Evolutionary conservation across 1,284 basidiomycete genomes (phyloP).

Genomic region (Golubevia pallescens): DNA sequence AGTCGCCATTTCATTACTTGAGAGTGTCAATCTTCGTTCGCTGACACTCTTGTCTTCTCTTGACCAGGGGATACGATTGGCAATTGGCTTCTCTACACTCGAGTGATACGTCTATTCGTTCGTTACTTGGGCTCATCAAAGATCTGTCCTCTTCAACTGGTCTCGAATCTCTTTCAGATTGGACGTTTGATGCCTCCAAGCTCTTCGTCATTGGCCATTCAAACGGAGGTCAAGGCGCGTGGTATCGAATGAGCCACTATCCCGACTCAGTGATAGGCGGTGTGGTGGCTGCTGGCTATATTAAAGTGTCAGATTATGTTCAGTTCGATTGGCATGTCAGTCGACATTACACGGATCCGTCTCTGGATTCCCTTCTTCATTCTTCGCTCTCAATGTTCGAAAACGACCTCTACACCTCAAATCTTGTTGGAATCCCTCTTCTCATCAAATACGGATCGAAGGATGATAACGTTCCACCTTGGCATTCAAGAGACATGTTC

Average conservation of each 20-base stretch:
- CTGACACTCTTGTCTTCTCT: slow-evolving; percentile 7
- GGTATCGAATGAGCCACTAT: slow-evolving; percentile 77
- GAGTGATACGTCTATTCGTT: slow-evolving; percentile 71
- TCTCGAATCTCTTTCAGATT: background rate
- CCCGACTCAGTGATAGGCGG: slow-evolving; percentile 76
- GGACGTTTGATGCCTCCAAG: slow-evolving; percentile 32
- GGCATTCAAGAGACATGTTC: slow-evolving; percentile 76
- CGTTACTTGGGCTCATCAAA: slow-evolving; percentile 57
- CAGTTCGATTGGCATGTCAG: slow-evolving; percentile 71
- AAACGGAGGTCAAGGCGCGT: slow-evolving; percentile 88
- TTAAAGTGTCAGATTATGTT: slow-evolving; percentile 84
- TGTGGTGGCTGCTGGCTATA: slow-evolving; percentile 70
- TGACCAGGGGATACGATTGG: slow-evolving; percentile 79
- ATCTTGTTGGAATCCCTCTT: slow-evolving; percentile 72
- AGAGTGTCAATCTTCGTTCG: background rate
- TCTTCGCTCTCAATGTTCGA: slow-evolving; percentile 79
- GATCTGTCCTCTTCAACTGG: background rate
- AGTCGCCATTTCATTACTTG: background rate
- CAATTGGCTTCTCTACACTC: slow-evolving; percentile 76
- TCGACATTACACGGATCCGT: slow-evolving; percentile 78
- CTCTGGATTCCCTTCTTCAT: slow-evolving; percentile 74
- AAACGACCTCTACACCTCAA: slow-evolving; percentile 82
- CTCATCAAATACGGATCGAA: slow-evolving; percentile 78
- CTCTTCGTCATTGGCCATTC: slow-evolving; percentile 82
- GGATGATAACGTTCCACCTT: slow-evolving; percentile 80